These are phyloP conservation scores for Tolypocladium endophyticum DNA, from an alignment of 2,329 filamentous ascomycete genomes.

Conservation along the genomic window DNA sequence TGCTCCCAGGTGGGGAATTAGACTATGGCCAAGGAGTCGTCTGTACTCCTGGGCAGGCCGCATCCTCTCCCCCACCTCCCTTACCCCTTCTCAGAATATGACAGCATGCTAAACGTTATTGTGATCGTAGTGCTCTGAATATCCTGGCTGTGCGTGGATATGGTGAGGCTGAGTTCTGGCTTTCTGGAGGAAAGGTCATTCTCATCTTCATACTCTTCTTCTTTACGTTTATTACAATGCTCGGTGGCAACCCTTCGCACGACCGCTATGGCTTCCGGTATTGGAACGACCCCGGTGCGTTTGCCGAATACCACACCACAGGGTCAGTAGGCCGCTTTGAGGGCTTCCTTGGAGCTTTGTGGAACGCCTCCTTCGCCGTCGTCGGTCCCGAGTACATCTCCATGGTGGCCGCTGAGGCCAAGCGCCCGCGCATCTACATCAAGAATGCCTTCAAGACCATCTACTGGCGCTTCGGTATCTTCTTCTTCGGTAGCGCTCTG, in stretches of 20 bases:
- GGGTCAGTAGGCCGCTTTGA: slow-evolving; percentile 57
- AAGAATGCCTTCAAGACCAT: slow-evolving; percentile 63
- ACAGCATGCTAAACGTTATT: slow-evolving; percentile 16
- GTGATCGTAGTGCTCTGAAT: slow-evolving; percentile 40
- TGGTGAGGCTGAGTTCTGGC: slow-evolving; percentile 64
- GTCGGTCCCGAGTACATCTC: slow-evolving; percentile 59
- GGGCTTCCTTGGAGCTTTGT: slow-evolving; percentile 58
- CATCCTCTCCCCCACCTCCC: not conserved
- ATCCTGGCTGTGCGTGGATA: slow-evolving; percentile 55
- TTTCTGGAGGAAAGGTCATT: slow-evolving; percentile 52
- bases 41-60: not conserved
- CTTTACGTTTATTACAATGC: slow-evolving; percentile 73
- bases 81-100: not conserved
- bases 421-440: slow-evolving; percentile 52
- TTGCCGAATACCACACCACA: slow-evolving; percentile 44
- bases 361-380: slow-evolving; percentile 52
- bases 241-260: slow-evolving; percentile 62
- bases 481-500: slow-evolving; percentile 61
- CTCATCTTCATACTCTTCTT: slow-evolving; percentile 57
- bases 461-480: slow-evolving; percentile 60
- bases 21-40: not conserved
- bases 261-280: slow-evolving; percentile 63
- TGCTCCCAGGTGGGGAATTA: not conserved
- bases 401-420: slow-evolving; percentile 59
- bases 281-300: slow-evolving; percentile 37